Evolutionary conservation across 768 basidiomycete genomes (phyloP).

Genomic region (Tylopilus felleus): DNA sequence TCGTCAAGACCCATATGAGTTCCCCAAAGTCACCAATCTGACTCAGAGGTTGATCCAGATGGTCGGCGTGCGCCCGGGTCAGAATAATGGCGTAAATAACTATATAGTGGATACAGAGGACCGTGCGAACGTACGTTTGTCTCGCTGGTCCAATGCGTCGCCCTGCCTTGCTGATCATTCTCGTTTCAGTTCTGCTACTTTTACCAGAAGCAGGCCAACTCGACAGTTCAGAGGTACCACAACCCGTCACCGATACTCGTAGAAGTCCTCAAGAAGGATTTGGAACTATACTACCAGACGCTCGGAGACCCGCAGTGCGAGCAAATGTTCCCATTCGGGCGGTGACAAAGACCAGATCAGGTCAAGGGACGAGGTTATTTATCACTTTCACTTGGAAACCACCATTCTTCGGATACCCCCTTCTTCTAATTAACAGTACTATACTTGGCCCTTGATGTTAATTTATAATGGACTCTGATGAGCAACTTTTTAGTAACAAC

Average conservation of each 20-base stretch:
- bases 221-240: constrained; percentile 15
- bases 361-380: neutral
- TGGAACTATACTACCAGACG: neutral
- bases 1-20: constrained; percentile 12
- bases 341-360: neutral
- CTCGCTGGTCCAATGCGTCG: neutral
- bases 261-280: neutral
- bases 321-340: neutral
- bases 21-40: neutral
- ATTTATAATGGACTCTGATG: no score
- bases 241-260: constrained; percentile 7
- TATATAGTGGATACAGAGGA: constrained; percentile 12
- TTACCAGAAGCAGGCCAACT: constrained; percentile 14
- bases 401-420: neutral
- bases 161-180: neutral
- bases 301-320: neutral
- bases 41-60: neutral
- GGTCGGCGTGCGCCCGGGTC: constrained; percentile 12
- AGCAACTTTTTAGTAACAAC: no score
- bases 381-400: neutral
- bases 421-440: neutral
- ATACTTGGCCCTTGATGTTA: neutral
- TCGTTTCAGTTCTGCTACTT: constrained; percentile 10
- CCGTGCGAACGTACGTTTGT: constrained; percentile 7
- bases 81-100: constrained; percentile 13